A percentile compares a stretch with the other conserved stretches of the same genome.
Evolutionary conservation across 2,329 filamentous ascomycete genomes (phyloP).

Genomic region (Alternaria burnsii): DNA sequence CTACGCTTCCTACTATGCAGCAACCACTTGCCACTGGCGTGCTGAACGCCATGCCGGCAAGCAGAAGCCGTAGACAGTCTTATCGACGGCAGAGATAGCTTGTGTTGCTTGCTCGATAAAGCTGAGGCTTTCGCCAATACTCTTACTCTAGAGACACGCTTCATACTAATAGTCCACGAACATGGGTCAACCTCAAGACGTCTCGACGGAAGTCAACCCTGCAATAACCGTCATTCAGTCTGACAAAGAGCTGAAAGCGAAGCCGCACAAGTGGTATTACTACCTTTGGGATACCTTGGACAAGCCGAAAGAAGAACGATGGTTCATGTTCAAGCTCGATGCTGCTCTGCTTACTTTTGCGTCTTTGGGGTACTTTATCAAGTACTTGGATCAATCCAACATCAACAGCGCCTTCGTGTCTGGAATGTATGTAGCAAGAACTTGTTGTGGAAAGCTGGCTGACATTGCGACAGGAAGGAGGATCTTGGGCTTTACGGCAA

Average conservation of each 20-base stretch:
- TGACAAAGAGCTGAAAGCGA: background rate
- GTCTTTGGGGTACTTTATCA: slow-evolving; percentile 40
- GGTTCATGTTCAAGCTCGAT: slow-evolving; percentile 39
- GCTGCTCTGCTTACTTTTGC: slow-evolving; percentile 59
- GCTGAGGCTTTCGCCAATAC: background rate
- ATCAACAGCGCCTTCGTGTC: slow-evolving; percentile 39
- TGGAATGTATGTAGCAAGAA: slow-evolving; percentile 22
- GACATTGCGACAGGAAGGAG: slow-evolving; percentile 22
- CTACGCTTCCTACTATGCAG: background rate
- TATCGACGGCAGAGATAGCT: background rate
- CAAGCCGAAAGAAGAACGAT: slow-evolving; percentile 31
- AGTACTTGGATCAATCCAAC: slow-evolving; percentile 36
- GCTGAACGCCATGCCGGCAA: slow-evolving; percentile 1
- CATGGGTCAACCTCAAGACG: slow-evolving; percentile 7
- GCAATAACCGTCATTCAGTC: background rate
- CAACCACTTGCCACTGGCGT: background rate
- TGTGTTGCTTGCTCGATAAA: slow-evolving; percentile 1
- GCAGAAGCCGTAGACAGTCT: background rate
- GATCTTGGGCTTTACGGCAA: slow-evolving; percentile 34
- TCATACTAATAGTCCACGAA: background rate
- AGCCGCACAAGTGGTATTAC: slow-evolving; percentile 23
- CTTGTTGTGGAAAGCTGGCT: background rate
- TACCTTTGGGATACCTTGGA: slow-evolving; percentile 36
- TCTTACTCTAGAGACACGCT: background rate
- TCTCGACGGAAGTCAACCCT: background rate